Percentiles rank a stretch among this genome's conserved stretches.
Evolutionary conservation across 257 asterid genomes (phyloP).

Genomic region (Forsythia suspensa): DNA sequence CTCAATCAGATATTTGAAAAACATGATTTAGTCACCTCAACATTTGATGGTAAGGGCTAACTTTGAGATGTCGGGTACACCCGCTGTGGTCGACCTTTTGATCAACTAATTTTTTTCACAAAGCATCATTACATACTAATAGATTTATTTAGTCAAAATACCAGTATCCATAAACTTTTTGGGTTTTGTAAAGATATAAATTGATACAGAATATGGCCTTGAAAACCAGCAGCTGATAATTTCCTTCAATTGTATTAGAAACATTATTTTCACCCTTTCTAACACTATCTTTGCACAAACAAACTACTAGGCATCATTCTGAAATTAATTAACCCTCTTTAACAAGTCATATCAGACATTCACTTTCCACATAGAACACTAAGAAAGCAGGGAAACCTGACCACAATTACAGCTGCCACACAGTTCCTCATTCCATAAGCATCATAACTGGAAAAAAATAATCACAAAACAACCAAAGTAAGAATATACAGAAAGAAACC

Average conservation of each 20-base stretch:
- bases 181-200: no score
- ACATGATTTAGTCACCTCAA: not conserved
- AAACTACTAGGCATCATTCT: not conserved
- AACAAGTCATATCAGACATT: not conserved
- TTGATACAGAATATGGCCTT: no score
- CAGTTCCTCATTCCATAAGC: slow-evolving; percentile 72
- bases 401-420: slow-evolving; percentile 86
- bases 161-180: no score
- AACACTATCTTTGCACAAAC: not conserved
- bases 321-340: not conserved
- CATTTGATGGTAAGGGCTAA: no score
- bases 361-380: not conserved
- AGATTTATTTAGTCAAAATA: no score
- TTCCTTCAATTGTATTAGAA: no score
- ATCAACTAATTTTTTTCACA: not conserved
- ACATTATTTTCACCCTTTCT: not conserved
- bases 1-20: no score
- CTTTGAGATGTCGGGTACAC: no score
- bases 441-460: slow-evolving; percentile 56
- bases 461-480: not conserved
- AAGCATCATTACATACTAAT: not conserved
- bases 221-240: no score
- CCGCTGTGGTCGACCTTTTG: not conserved
- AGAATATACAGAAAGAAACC: not conserved
- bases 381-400: slow-evolving; percentile 28